Evolutionary conservation across 805 yeast genomes (phyloP).

Genomic region (Saturnispora mendoncae): DNA sequence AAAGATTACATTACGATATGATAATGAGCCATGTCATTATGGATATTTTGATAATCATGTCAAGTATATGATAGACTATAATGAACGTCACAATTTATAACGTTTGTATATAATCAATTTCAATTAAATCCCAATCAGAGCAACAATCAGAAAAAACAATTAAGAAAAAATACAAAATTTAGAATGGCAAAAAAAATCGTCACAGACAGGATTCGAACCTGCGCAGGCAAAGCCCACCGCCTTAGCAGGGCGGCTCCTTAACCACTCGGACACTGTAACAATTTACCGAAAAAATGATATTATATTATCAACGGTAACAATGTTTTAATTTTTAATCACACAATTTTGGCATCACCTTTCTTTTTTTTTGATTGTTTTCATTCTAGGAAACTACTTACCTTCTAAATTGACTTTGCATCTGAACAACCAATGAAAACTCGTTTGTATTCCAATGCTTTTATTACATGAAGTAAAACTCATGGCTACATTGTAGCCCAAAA

Average conservation of each 20-base stretch:
- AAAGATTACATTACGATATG: constrained; percentile 23
- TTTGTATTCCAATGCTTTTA: too few species aligned
- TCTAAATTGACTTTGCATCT: too few species aligned
- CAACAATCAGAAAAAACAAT: neutral
- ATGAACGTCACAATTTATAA: neutral
- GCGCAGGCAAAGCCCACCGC: constrained; percentile 92
- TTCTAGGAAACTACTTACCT: too few species aligned
- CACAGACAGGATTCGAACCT: constrained; percentile 99
- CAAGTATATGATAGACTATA: constrained; percentile 1
- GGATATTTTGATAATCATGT: constrained; percentile 25
- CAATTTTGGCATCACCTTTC: too few species aligned
- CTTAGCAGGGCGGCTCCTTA: constrained; percentile 75
- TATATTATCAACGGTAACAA: neutral
- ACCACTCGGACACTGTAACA: constrained; percentile 67
- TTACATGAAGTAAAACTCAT: too few species aligned
- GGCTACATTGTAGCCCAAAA: too few species aligned
- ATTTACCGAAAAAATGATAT: neutral
- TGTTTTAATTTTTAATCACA: neutral
- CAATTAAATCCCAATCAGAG: neutral
- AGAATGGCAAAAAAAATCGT: constrained; percentile 44
- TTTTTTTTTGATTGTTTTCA: too few species aligned
- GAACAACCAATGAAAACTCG: too few species aligned
- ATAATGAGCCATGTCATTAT: constrained; percentile 17
- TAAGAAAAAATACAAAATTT: neutral
- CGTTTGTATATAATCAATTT: neutral